phyloP scores from a whole-genome alignment of 345 rosid species.

The Lumnitzera racemosa region DNA sequence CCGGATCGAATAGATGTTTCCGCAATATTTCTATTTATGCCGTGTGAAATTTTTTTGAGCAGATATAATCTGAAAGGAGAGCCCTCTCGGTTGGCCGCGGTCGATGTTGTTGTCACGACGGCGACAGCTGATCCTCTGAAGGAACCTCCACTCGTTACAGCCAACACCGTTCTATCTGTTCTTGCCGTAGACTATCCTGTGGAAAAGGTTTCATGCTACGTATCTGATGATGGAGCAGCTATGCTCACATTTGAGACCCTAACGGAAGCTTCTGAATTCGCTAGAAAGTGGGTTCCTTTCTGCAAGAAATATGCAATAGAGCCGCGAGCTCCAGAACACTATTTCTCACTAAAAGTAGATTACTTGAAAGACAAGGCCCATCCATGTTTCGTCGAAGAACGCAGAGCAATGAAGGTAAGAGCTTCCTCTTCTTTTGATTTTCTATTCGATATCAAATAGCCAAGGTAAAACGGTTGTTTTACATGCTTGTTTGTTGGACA shows the following conservation, averaged over 20 bases:
- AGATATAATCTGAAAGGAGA: conserved; percentile 13
- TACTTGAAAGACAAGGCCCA: conserved; percentile 17
- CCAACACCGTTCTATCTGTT: conserved; percentile 14
- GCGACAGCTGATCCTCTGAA: conserved; percentile 9
- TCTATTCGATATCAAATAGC: neutral
- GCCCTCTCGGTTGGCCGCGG: conserved; percentile 12
- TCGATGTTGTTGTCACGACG: conserved; percentile 13
- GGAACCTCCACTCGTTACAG: conserved; percentile 15
- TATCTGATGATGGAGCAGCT: conserved; percentile 17
- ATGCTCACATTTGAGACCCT: conserved; percentile 16
- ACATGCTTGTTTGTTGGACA: no score
- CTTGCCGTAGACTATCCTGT: conserved; percentile 18
- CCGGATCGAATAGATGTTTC: no score
- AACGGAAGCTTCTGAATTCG: conserved; percentile 14
- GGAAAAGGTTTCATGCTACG: conserved; percentile 14
- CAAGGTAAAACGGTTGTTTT: no score
- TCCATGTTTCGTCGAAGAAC: conserved; percentile 14
- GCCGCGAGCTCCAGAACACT: conserved; percentile 16
- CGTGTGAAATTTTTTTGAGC: neutral
- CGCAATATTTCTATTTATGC: no score
- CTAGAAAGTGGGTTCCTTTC: conserved; percentile 22
- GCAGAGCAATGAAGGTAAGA: conserved; percentile 19
- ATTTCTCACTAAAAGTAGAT: conserved; percentile 14
- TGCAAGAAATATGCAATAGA: conserved; percentile 15
- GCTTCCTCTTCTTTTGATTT: neutral